A percentile compares a stretch with the other conserved stretches of the same genome.
phyloP scores from a whole-genome alignment of 2,329 filamentous ascomycete species.

The Trichoderma endophyticum region DNA sequence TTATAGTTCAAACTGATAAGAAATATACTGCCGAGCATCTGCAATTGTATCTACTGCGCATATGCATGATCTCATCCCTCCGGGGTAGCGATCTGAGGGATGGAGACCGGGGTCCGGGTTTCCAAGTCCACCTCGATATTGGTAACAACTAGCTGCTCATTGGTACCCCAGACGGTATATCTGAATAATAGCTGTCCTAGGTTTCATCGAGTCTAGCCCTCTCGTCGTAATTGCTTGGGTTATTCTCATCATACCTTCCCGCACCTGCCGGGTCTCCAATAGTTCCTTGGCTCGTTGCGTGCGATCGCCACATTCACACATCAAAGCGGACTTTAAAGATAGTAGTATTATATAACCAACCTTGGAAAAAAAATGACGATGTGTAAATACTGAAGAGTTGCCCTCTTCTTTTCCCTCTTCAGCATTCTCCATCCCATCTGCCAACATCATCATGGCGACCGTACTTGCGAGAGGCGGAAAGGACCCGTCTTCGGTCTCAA shows the following conservation, averaged over 20 bases:
- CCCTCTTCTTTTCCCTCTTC: neutral
- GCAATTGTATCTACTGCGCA: neutral
- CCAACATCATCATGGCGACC: constrained; percentile 20
- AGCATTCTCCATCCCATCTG: neutral
- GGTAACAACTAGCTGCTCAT: neutral
- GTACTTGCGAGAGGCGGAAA: constrained; percentile 12
- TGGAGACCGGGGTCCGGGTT: neutral
- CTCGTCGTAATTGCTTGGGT: constrained; percentile 17
- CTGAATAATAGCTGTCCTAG: neutral
- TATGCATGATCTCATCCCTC: constrained; percentile 6
- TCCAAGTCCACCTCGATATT: neutral
- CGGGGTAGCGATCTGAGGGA: neutral
- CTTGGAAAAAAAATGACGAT: neutral
- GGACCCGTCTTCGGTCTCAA: constrained; percentile 14
- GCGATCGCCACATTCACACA: constrained; percentile 7
- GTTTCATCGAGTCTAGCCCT: constrained; percentile 11
- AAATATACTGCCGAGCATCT: neutral
- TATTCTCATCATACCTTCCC: constrained; percentile 15
- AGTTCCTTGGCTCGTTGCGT: constrained; percentile 10
- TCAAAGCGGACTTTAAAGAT: neutral
- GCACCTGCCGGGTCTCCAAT: neutral
- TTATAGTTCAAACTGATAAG: neutral
- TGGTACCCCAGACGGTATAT: neutral
- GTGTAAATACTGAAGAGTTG: neutral
- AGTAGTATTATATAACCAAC: neutral